These are phyloP conservation scores for Mycena metata DNA, from an alignment of 768 basidiomycete species.

Conservation along the genomic window DNA sequence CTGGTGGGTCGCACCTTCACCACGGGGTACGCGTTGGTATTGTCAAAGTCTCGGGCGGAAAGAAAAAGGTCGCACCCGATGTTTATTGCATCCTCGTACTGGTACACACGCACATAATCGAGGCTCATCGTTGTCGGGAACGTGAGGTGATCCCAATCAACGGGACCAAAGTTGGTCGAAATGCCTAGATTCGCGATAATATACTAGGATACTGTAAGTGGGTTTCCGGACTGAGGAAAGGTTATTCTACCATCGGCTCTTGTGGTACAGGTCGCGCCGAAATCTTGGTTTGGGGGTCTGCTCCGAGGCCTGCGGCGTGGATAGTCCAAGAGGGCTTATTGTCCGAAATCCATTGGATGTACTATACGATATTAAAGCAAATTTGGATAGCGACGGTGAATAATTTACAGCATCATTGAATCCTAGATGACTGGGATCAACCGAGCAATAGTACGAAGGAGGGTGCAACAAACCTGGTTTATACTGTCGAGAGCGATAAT, in stretches of 20 bases:
- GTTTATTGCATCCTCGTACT: conserved; percentile 64
- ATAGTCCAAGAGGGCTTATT: conserved; percentile 73
- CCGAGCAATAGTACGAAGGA: conserved; percentile 15
- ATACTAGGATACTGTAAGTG: conserved; percentile 48
- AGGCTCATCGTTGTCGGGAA: conserved; percentile 67
- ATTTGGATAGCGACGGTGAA: no score
- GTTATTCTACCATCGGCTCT: conserved; percentile 81
- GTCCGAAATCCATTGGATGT: conserved; percentile 75
- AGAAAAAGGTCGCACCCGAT: conserved; percentile 72
- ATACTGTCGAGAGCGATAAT: conserved; percentile 49
- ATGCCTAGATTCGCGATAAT: conserved; percentile 67
- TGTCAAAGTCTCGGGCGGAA: no score
- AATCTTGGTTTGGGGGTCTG: conserved; percentile 64
- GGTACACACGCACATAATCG: conserved; percentile 83
- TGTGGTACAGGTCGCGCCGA: conserved; percentile 66
- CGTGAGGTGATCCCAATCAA: conserved; percentile 53
- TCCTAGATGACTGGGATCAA: conserved; percentile 1
- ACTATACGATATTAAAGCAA: conserved; percentile 46
- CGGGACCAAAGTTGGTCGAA: conserved; percentile 42
- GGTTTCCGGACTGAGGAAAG: not conserved
- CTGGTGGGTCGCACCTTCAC: conserved; percentile 60
- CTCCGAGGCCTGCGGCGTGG: conserved; percentile 64
- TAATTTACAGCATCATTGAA: conserved; percentile 22
- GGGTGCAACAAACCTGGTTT: conserved; percentile 53
- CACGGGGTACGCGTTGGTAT: no score